phyloP scores from a whole-genome alignment of 495 filamentous ascomycete species.

The Tuber microsphaerosporum region DNA sequence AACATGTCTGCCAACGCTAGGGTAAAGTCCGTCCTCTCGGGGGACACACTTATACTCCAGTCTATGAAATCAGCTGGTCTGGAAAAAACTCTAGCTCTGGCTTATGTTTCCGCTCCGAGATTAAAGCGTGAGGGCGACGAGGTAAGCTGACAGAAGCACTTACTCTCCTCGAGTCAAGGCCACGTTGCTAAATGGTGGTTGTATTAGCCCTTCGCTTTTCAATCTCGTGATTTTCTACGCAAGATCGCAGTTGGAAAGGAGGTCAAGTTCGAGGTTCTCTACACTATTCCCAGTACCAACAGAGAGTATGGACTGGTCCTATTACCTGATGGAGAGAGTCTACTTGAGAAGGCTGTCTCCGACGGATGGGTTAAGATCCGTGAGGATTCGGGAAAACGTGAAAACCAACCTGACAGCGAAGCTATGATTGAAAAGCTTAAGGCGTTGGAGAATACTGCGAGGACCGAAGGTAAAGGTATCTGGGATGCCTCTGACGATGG shows the following conservation, averaged over 20 bases:
- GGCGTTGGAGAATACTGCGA: conserved; percentile 71
- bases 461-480: conserved; percentile 65
- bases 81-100: conserved; percentile 79
- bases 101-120: conserved; percentile 82
- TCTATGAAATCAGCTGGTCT: conserved; percentile 61
- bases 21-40: conserved; percentile 88
- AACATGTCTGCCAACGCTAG: conserved; percentile 53
- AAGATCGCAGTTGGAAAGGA: conserved; percentile 76
- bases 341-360: conserved; percentile 72
- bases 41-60: conserved; percentile 79
- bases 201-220: conserved; percentile 67
- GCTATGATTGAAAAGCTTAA: conserved; percentile 66
- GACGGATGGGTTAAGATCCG: conserved; percentile 86
- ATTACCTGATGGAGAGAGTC: conserved; percentile 61
- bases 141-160: conserved; percentile 44
- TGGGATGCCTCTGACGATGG: conserved; percentile 56
- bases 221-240: conserved; percentile 86
- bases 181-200: conserved; percentile 17
- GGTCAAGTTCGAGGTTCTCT: conserved; percentile 72
- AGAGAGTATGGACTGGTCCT: conserved; percentile 78
- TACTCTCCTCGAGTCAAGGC: conserved; percentile 14
- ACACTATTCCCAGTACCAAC: conserved; percentile 64
- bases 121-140: conserved; percentile 85
- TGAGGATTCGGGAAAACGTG: conserved; percentile 78
- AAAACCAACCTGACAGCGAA: conserved; percentile 69